Conservation (phyloP, 2,329 filamentous ascomycete species). For the Ramularia endophylla region DNA sequence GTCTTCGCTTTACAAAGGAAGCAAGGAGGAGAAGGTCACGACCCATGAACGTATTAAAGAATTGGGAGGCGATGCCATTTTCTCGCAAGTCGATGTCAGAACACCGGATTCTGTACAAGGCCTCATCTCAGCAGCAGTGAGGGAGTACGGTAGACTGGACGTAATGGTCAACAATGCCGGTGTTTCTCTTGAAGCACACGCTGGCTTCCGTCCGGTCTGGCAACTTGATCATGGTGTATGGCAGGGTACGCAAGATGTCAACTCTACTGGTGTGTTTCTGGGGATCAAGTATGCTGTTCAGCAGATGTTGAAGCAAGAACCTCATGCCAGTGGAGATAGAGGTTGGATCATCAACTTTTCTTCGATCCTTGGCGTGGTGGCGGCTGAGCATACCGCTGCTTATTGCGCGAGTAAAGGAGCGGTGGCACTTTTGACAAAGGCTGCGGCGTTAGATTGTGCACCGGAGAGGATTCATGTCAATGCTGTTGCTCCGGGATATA, state of each 20-base stretch:
- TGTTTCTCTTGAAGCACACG: conserved; percentile 14
- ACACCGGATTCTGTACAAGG: conserved; percentile 18
- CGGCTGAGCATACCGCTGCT: conserved; percentile 32
- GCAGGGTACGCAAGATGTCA: conserved; percentile 29
- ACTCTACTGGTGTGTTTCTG: conserved; percentile 36
- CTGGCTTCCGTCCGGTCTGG: conserved; percentile 15
- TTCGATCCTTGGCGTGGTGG: conserved; percentile 40
- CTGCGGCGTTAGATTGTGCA: conserved; percentile 26
- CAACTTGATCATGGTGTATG: conserved; percentile 15
- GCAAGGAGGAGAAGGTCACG: conserved; percentile 20
- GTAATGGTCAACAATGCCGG: conserved; percentile 16
- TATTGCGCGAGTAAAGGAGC: conserved; percentile 26
- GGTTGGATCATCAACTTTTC: conserved; percentile 49
- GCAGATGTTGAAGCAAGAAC: conserved; percentile 48
- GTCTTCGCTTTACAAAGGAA: conserved; percentile 11
- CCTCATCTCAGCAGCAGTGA: conserved; percentile 20
- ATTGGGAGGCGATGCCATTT: conserved; percentile 31
- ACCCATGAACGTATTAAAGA: conserved; percentile 29
- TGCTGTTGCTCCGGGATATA: conserved; percentile 26
- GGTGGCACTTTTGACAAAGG: conserved; percentile 24
- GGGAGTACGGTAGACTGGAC: conserved; percentile 16
- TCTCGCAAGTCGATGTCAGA: conserved; percentile 32
- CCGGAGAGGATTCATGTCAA: conserved; percentile 26
- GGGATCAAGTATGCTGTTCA: conserved; percentile 42
- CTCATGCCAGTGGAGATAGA: conserved; percentile 34